Percentiles rank a stretch among this genome's conserved stretches.
phyloP scores from a whole-genome alignment of 306 rosid species.

The Hippophae rhamnoides region DNA sequence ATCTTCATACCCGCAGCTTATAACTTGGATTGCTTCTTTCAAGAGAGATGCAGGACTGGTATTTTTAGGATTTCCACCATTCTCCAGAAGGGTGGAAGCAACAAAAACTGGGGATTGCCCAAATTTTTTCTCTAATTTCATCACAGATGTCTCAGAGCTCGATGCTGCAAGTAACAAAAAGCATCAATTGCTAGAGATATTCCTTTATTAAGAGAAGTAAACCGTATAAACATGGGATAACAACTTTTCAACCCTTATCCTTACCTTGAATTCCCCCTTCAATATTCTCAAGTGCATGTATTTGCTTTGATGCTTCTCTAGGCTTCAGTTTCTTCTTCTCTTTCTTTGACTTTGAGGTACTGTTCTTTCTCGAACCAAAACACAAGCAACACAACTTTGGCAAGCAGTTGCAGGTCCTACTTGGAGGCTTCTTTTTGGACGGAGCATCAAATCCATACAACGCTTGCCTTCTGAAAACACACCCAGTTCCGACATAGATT shows the following conservation, averaged over 20 bases:
- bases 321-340: slow-evolving; percentile 76
- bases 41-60: slow-evolving; percentile 74
- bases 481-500: slow-evolving; percentile 94
- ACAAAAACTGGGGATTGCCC: slow-evolving; percentile 92
- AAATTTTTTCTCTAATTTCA: slow-evolving; percentile 77
- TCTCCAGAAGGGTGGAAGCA: slow-evolving; percentile 61
- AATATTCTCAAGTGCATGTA: slow-evolving; percentile 91
- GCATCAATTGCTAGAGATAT: slow-evolving; percentile 8
- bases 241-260: slow-evolving; percentile 16
- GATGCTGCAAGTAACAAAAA: slow-evolving; percentile 37
- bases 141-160: slow-evolving; percentile 39
- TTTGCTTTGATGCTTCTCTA: slow-evolving; percentile 89
- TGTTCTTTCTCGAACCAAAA: slow-evolving; percentile 54
- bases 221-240: neutral
- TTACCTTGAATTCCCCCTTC: slow-evolving; percentile 71
- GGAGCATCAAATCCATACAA: slow-evolving; percentile 93
- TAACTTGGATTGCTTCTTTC: slow-evolving; percentile 90
- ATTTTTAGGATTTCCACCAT: slow-evolving; percentile 64
- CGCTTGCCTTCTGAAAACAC: slow-evolving; percentile 85
- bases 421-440: slow-evolving; percentile 64
- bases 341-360: slow-evolving; percentile 44
- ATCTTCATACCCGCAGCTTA: slow-evolving; percentile 96
- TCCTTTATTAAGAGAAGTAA: neutral
- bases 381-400: slow-evolving; percentile 85
- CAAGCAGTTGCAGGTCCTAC: slow-evolving; percentile 94